These are phyloP conservation scores for Flaveria robusta DNA, from an alignment of 129 eudicot genomes.

Conservation along the genomic window DNA sequence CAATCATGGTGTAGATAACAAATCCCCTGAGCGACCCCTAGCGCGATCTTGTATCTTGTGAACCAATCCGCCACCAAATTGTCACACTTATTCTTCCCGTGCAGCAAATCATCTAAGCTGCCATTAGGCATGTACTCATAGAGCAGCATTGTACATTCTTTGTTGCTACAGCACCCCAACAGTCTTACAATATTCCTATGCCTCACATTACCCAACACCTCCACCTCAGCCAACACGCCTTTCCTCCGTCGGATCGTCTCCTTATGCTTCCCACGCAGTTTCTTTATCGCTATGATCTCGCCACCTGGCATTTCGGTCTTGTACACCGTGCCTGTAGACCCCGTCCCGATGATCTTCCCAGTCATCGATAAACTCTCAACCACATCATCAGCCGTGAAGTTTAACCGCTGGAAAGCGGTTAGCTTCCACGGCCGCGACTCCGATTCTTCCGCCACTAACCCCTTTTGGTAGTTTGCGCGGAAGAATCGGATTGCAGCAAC, in stretches of 20 bases:
- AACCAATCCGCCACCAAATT: slow-evolving; percentile 83
- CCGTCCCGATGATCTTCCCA: slow-evolving; percentile 83
- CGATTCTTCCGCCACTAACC: slow-evolving; percentile 28
- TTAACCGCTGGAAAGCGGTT: slow-evolving; percentile 92
- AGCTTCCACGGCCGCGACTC: slow-evolving; percentile 86
- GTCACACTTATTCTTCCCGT: slow-evolving; percentile 71
- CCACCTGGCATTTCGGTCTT: slow-evolving; percentile 96
- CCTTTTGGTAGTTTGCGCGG: slow-evolving; percentile 47
- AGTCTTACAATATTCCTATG: slow-evolving; percentile 91
- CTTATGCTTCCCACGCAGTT: slow-evolving; percentile 82
- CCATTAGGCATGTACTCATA: slow-evolving; percentile 99
- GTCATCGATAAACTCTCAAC: slow-evolving; percentile 68
- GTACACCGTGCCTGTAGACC: slow-evolving; percentile 91
- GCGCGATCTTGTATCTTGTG: slow-evolving; percentile 83
- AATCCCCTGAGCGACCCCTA: slow-evolving; percentile 97
- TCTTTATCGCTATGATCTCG: slow-evolving; percentile 91
- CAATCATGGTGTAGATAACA: slow-evolving; percentile 95
- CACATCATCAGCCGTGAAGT: slow-evolving; percentile 86
- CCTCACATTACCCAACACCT: slow-evolving; percentile 88
- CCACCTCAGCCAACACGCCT: slow-evolving; percentile 96
- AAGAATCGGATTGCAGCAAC: slow-evolving; percentile 74
- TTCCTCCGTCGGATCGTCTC: slow-evolving; percentile 65
- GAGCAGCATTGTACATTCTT: slow-evolving; percentile 75
- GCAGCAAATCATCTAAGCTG: slow-evolving; percentile 78
- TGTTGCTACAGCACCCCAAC: slow-evolving; percentile 90